These are phyloP conservation scores for Phanerochaete sordida DNA, from an alignment of 768 basidiomycete genomes.

Conservation along the genomic window DNA sequence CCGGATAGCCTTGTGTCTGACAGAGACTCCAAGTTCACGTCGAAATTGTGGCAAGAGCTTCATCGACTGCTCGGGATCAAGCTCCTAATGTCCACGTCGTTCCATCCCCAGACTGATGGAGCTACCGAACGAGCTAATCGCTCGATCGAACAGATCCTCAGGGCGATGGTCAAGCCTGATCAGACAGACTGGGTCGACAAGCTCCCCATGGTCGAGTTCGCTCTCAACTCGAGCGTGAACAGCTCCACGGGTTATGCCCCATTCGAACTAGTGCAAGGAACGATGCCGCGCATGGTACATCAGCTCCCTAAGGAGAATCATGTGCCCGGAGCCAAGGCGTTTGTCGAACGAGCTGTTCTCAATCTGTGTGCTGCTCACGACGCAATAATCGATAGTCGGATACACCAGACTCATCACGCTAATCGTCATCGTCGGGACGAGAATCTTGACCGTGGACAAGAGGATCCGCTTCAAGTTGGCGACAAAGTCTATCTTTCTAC, in stretches of 20 bases:
- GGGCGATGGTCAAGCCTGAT: slow-evolving; percentile 6
- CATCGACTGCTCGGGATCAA: slow-evolving; percentile 17
- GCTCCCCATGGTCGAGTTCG: slow-evolving; percentile 35
- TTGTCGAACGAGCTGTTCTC: slow-evolving; percentile 20
- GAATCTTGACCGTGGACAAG: too few relatives aligned
- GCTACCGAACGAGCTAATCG: slow-evolving; percentile 14
- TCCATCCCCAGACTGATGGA: slow-evolving; percentile 32
- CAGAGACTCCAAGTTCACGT: slow-evolving; percentile 32
- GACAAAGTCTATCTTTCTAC: slow-evolving; percentile 34
- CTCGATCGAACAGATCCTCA: slow-evolving; percentile 13
- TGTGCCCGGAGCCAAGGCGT: slow-evolving; percentile 23
- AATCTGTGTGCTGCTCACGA: slow-evolving; percentile 30
- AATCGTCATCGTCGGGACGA: slow-evolving; percentile 23
- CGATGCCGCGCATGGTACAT: slow-evolving; percentile 5
- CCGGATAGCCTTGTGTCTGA: slow-evolving; percentile 26
- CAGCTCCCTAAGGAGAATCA: not conserved
- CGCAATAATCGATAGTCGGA: slow-evolving; percentile 30
- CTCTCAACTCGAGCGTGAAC: slow-evolving; percentile 30
- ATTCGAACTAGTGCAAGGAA: slow-evolving; percentile 21
- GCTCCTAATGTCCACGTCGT: slow-evolving; percentile 26
- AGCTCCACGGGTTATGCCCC: slow-evolving; percentile 34
- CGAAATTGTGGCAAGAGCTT: slow-evolving; percentile 29
- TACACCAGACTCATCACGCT: slow-evolving; percentile 27
- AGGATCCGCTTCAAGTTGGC: slow-evolving; percentile 17
- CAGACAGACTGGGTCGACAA: slow-evolving; percentile 28